Percentiles rank a stretch among this genome's conserved stretches.
Conservation (phyloP, 331 rosid genomes). For the Dryas integrifolia region DNA sequence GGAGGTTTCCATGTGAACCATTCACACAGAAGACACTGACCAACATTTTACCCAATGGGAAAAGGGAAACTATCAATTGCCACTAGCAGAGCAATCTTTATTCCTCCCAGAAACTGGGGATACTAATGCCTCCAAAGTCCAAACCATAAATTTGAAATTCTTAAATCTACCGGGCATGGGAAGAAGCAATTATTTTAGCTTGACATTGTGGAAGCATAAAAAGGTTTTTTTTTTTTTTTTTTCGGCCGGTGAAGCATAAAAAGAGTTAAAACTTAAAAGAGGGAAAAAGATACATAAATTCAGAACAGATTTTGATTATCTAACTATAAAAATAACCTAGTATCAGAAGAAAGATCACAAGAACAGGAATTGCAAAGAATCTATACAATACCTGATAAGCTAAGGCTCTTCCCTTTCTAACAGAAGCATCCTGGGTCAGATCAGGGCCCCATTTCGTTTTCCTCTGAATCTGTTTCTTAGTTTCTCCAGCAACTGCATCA, state of each 20-base stretch:
- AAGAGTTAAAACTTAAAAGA: background rate
- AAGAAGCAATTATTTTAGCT: background rate
- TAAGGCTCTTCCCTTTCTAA: constrained; percentile 64
- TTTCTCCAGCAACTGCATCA: constrained; percentile 52
- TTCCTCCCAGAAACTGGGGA: constrained; percentile 29
- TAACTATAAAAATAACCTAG: background rate
- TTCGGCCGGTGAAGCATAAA: too few species aligned
- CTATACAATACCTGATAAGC: constrained; percentile 75
- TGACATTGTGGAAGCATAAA: background rate
- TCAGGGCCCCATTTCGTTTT: constrained; percentile 90
- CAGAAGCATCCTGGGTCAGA: constrained; percentile 65
- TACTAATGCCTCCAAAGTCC: constrained; percentile 17
- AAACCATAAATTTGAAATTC: background rate
- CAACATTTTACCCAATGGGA: constrained; percentile 33
- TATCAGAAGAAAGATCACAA: background rate
- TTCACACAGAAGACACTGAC: constrained; percentile 39
- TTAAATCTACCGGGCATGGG: background rate
- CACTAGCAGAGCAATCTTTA: constrained; percentile 26
- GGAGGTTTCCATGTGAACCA: constrained; percentile 43
- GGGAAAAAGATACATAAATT: background rate
- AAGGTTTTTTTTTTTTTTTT: background rate
- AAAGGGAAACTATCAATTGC: constrained; percentile 30
- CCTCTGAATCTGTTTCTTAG: constrained; percentile 58
- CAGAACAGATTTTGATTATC: background rate
- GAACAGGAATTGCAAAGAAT: constrained; percentile 27